These are phyloP conservation scores for Nicotiana paniculata DNA, from an alignment of 257 asterid genomes.

Conservation along the genomic window DNA sequence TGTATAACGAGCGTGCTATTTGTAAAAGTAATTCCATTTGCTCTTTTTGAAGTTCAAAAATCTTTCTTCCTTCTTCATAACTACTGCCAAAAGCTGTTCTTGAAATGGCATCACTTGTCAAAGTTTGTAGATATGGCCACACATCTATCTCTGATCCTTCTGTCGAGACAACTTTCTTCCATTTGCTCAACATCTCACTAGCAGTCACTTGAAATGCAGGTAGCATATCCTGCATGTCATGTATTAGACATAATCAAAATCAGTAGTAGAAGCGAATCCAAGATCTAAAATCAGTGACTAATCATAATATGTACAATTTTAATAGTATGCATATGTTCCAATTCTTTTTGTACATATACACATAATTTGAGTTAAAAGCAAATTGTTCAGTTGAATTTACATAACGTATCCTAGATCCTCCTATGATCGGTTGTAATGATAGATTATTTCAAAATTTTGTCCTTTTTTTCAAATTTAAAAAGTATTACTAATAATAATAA, in stretches of 20 bases:
- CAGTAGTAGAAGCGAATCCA: not conserved
- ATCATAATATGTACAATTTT: not conserved
- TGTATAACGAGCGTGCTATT: not conserved
- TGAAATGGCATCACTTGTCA: slow-evolving; percentile 18
- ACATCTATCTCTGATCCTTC: slow-evolving; percentile 12
- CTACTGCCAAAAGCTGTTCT: slow-evolving; percentile 12
- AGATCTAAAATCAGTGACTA: not conserved
- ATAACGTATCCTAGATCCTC: not conserved
- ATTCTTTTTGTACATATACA: not conserved
- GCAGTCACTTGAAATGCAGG: slow-evolving; percentile 9
- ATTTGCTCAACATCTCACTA: slow-evolving; percentile 8
- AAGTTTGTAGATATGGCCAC: slow-evolving; percentile 13
- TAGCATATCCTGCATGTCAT: slow-evolving; percentile 3
- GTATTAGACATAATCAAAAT: not conserved
- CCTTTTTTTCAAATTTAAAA: no score
- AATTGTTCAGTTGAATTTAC: not conserved
- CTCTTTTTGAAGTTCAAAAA: slow-evolving; percentile 15
- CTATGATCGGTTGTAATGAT: not conserved
- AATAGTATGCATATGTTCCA: not conserved
- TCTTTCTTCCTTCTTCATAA: slow-evolving; percentile 12
- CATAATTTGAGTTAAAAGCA: not conserved
- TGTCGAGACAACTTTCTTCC: slow-evolving; percentile 4
- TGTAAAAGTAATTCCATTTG: slow-evolving; percentile 1
- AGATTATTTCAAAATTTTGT: not conserved
- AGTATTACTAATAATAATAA: no score